Evolutionary conservation across 2,329 filamentous ascomycete species (phyloP).

Genomic region (Pseudogymnoascus sp.): DNA sequence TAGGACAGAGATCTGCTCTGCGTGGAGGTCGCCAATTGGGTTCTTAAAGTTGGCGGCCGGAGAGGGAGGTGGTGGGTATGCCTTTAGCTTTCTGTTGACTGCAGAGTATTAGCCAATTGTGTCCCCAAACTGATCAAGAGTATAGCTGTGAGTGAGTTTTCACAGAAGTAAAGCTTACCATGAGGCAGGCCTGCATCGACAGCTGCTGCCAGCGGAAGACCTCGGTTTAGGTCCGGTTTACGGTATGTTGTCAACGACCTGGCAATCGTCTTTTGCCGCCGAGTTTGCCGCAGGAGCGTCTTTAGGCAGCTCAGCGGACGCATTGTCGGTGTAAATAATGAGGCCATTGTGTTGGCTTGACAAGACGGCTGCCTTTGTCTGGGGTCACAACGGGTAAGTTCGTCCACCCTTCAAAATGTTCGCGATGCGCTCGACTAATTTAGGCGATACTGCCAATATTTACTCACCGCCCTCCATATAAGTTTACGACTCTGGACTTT

Average conservation of each 20-base stretch:
- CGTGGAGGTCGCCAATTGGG: slow-evolving; percentile 60
- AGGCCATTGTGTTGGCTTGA: slow-evolving; percentile 22
- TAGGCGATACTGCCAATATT: not conserved
- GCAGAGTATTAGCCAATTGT: slow-evolving; percentile 6
- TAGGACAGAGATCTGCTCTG: slow-evolving; percentile 62
- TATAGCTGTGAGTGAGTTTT: not conserved
- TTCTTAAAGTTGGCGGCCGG: slow-evolving; percentile 51
- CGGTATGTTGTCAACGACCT: slow-evolving; percentile 45
- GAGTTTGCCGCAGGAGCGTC: slow-evolving; percentile 50
- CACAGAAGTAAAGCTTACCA: not conserved
- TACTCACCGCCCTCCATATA: slow-evolving; percentile 7
- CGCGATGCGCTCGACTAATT: slow-evolving; percentile 1
- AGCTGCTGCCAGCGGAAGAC: slow-evolving; percentile 1
- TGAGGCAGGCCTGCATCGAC: slow-evolving; percentile 3
- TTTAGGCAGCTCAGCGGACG: slow-evolving; percentile 68
- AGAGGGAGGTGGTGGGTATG: slow-evolving; percentile 47
- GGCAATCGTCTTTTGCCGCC: slow-evolving; percentile 39
- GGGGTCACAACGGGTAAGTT: not conserved
- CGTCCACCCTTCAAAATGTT: slow-evolving; percentile 9
- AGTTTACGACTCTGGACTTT: slow-evolving; percentile 4
- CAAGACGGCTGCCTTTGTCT: slow-evolving; percentile 6
- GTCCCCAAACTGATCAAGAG: not conserved
- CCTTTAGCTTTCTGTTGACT: slow-evolving; percentile 41
- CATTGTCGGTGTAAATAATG: slow-evolving; percentile 31
- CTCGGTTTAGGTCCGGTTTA: slow-evolving; percentile 11